phyloP scores from a whole-genome alignment of 225 moss, liverwort and hornwort genomes.

The Anthoceros angustus region DNA sequence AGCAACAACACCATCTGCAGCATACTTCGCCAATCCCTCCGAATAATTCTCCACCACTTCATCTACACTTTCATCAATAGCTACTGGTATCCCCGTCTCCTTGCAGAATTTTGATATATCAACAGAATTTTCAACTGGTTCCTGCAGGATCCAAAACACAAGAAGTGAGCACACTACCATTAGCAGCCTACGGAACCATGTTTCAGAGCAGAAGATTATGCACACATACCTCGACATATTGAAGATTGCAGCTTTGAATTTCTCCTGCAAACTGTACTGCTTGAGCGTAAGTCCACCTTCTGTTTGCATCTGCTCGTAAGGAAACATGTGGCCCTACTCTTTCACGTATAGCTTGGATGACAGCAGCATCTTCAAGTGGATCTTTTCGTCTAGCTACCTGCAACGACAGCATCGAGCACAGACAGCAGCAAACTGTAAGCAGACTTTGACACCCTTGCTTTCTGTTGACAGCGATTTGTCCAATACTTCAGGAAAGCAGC shows the following conservation, averaged over 20 bases:
- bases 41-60: slow-evolving; percentile 33
- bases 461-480: background rate
- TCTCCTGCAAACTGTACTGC: slow-evolving; percentile 48
- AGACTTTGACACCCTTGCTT: background rate
- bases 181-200: too few relatives aligned
- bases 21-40: slow-evolving; percentile 34
- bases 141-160: slow-evolving; percentile 24
- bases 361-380: slow-evolving; percentile 62
- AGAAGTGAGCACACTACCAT: background rate
- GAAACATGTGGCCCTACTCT: slow-evolving; percentile 58
- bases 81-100: slow-evolving; percentile 61
- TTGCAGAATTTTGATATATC: slow-evolving; percentile 60
- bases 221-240: slow-evolving; percentile 64
- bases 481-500: background rate
- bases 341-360: slow-evolving; percentile 44
- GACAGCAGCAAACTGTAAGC: background rate
- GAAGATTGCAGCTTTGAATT: slow-evolving; percentile 38
- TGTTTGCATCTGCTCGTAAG: slow-evolving; percentile 84
- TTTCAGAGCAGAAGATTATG: background rate
- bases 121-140: slow-evolving; percentile 39
- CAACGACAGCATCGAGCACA: background rate
- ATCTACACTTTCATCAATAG: slow-evolving; percentile 87
- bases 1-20: slow-evolving; percentile 45
- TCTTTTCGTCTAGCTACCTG: slow-evolving; percentile 70
- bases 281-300: slow-evolving; percentile 64